Conservation (phyloP, 345 rosid species). For the Murraya paniculata region DNA sequence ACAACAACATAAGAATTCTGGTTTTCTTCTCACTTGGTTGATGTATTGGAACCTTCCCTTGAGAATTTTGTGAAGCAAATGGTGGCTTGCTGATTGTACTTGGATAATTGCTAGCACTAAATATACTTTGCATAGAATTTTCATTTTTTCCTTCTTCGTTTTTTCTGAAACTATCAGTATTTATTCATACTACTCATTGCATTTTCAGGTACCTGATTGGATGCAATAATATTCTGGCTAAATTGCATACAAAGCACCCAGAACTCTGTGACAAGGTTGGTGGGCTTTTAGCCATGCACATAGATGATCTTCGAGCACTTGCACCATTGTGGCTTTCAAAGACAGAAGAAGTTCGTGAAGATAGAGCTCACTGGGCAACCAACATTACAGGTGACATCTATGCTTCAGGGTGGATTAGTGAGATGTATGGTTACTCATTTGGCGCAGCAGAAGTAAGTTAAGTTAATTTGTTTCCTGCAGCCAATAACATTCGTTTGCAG, state of each 20-base stretch:
- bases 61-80: neutral
- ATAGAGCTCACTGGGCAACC: slow-evolving; percentile 89
- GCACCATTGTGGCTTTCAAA: slow-evolving; percentile 98
- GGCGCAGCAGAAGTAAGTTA: slow-evolving; percentile 90
- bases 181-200: slow-evolving; percentile 8
- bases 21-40: neutral
- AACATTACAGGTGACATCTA: slow-evolving; percentile 97
- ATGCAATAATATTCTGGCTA: slow-evolving; percentile 83
- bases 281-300: slow-evolving; percentile 97
- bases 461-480: slow-evolving; percentile 14
- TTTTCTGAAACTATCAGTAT: neutral
- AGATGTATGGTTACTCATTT: slow-evolving; percentile 99
- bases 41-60: neutral
- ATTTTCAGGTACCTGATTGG: slow-evolving; percentile 78
- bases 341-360: slow-evolving; percentile 96
- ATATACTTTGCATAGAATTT: neutral
- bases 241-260: slow-evolving; percentile 78
- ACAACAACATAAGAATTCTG: neutral
- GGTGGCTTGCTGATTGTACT: neutral
- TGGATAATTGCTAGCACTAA: slow-evolving; percentile 3
- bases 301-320: slow-evolving; percentile 82
- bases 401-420: slow-evolving; percentile 95
- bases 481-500: neutral
- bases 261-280: slow-evolving; percentile 96
- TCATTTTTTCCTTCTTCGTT: neutral